phyloP scores from a whole-genome alignment of 208 protist genomes.

The Trichomonas tenax region DNA sequence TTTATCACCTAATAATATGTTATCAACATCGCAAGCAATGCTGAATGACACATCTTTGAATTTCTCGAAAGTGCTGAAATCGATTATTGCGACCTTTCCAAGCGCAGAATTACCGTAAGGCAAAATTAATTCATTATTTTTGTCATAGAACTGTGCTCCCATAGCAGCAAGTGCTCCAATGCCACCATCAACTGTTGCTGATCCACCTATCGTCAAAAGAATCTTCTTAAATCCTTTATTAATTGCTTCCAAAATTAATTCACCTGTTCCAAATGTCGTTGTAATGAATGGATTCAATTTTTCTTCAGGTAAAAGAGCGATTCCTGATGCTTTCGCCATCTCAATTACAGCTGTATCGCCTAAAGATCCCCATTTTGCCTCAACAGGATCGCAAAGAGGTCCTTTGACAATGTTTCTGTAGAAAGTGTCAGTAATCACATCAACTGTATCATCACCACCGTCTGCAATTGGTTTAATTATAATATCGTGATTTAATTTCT shows the following conservation, averaged over 20 bases:
- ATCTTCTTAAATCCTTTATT: conserved; percentile 6
- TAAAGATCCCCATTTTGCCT: neutral
- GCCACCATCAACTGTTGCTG: conserved; percentile 1
- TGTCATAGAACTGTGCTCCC: neutral
- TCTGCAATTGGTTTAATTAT: neutral
- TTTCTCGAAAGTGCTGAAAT: neutral
- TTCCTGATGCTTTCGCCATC: conserved; percentile 1
- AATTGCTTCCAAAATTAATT: neutral
- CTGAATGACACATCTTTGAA: neutral
- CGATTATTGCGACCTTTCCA: neutral
- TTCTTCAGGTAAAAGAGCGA: neutral
- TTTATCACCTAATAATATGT: neutral
- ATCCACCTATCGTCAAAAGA: conserved; percentile 7
- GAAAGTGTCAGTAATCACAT: neutral
- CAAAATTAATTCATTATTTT: neutral
- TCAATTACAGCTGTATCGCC: conserved; percentile 18
- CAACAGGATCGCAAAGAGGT: neutral
- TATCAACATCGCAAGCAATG: conserved; percentile 23
- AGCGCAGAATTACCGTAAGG: neutral
- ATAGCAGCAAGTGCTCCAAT: neutral
- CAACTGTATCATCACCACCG: conserved; percentile 6
- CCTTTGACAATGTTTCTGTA: neutral
- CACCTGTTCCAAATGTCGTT: conserved; percentile 15
- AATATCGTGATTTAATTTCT: neutral
- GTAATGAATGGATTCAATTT: neutral